Conservation (phyloP, 441 rosid species). For the Mallotus repandus region DNA sequence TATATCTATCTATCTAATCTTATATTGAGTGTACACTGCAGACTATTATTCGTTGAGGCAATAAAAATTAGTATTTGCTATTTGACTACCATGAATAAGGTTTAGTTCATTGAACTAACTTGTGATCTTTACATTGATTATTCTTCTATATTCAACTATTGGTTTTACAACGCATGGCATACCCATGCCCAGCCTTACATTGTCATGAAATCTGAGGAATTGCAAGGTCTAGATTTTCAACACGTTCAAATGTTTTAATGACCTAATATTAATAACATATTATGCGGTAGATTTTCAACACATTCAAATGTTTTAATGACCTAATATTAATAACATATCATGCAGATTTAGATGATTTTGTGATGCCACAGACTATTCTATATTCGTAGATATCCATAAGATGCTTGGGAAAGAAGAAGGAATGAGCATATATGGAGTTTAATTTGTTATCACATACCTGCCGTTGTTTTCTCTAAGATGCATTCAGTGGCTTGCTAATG, state of each 20-base stretch:
- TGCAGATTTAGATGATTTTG: background rate
- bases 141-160: background rate
- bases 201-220: background rate
- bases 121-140: background rate
- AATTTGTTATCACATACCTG: background rate
- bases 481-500: background rate
- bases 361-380: background rate
- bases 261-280: background rate
- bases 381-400: background rate
- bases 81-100: background rate
- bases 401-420: background rate
- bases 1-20: no score
- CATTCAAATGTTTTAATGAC: no score
- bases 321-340: slow-evolving; percentile 1
- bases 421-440: background rate
- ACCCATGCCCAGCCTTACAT: background rate
- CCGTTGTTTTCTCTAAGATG: background rate
- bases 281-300: no score
- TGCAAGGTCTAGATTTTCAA: background rate
- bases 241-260: background rate
- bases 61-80: background rate
- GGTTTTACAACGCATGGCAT: background rate
- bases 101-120: background rate
- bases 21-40: no score
- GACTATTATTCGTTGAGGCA: background rate